Conservation (phyloP, 257 asterid species). For the Mentha longifolia region DNA sequence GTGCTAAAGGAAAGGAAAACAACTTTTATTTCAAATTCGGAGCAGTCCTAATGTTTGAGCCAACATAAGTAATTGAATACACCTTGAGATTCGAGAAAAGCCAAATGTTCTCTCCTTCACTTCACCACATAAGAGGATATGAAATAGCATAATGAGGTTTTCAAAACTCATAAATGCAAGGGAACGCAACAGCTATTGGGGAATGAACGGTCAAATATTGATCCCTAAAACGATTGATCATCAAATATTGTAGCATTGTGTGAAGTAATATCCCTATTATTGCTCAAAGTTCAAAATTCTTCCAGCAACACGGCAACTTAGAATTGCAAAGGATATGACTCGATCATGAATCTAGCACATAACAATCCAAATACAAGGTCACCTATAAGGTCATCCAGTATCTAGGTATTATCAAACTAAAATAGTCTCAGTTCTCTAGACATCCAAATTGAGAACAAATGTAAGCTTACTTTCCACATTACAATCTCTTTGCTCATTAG, state of each 20-base stretch:
- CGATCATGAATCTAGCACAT: conserved; percentile 1
- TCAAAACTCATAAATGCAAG: neutral
- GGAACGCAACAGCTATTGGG: neutral
- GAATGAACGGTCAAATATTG: neutral
- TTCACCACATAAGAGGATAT: conserved; percentile 7
- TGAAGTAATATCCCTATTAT: conserved; percentile 4
- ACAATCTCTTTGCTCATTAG: neutral
- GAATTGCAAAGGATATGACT: conserved; percentile 2
- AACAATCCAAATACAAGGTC: neutral
- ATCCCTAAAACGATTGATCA: neutral
- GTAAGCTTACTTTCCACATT: conserved; percentile 14
- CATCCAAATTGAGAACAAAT: conserved; percentile 14
- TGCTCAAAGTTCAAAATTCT: neutral
- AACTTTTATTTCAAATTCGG: neutral
- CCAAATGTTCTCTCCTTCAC: neutral
- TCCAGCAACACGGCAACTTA: neutral
- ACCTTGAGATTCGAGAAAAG: neutral
- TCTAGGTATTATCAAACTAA: neutral
- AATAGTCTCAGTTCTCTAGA: neutral
- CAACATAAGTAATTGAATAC: neutral
- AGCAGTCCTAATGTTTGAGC: neutral
- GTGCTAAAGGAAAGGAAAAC: neutral
- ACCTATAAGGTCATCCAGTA: neutral
- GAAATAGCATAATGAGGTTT: neutral
- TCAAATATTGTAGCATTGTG: neutral